phyloP scores from a whole-genome alignment of 306 rosid genomes.

The Calophaca sinica region DNA sequence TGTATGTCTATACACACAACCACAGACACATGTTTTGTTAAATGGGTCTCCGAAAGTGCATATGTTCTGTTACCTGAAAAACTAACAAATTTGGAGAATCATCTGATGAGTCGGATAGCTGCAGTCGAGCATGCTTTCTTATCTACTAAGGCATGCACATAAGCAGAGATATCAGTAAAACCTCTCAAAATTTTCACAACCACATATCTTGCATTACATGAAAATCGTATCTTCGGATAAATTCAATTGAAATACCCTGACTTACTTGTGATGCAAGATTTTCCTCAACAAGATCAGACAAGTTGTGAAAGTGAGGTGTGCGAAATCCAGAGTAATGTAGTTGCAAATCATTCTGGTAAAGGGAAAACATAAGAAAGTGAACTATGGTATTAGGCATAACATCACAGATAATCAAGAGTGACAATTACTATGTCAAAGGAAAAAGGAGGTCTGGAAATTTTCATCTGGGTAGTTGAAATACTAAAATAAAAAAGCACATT shows the following conservation, averaged over 20 bases:
- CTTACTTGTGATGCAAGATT: constrained; percentile 82
- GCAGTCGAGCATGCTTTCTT: constrained; percentile 66
- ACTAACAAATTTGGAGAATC: constrained; percentile 76
- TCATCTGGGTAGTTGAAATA: too few relatives aligned
- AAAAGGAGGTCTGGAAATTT: too few relatives aligned
- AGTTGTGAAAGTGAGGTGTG: constrained; percentile 86
- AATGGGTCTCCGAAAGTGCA: constrained; percentile 32
- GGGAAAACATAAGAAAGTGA: constrained; percentile 37
- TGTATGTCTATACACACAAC: neutral
- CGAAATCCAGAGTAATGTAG: constrained; percentile 88
- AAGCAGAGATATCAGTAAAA: constrained; percentile 42
- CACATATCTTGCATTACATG: constrained; percentile 27
- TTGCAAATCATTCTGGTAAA: constrained; percentile 75
- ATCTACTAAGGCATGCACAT: constrained; percentile 56
- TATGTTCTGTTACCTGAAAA: constrained; percentile 73
- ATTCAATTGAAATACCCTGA: constrained; percentile 33
- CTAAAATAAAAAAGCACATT: neutral
- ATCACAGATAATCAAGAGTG: constrained; percentile 37
- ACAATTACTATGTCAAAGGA: neutral
- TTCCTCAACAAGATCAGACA: constrained; percentile 85
- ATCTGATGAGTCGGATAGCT: constrained; percentile 78
- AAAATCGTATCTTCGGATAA: constrained; percentile 25
- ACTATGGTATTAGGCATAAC: constrained; percentile 23
- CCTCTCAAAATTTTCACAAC: constrained; percentile 23
- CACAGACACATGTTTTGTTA: constrained; percentile 31